phyloP scores from a whole-genome alignment of 139 green algal genomes.

The Ettlia oleoabundans region DNA sequence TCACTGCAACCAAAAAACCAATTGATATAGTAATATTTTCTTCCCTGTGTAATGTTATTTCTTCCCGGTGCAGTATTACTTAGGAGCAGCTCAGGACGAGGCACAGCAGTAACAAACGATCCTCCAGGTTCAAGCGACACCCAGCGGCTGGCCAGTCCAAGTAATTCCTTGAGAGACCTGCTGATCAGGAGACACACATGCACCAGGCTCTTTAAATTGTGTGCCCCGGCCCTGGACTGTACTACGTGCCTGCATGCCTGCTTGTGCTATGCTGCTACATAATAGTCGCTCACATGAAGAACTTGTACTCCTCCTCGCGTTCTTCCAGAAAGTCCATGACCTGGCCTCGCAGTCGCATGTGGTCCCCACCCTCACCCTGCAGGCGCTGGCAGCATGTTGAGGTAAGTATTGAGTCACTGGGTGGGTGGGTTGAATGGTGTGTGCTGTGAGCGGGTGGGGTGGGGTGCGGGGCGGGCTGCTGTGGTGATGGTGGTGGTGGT shows the following conservation, averaged over 20 bases:
- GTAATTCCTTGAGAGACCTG: neutral
- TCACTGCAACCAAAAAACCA: slow-evolving; percentile 38
- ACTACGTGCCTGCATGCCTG: neutral
- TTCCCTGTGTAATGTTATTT: no score
- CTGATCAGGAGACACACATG: neutral
- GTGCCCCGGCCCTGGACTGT: no score
- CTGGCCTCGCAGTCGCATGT: neutral
- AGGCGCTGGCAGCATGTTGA: neutral
- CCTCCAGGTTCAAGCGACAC: neutral
- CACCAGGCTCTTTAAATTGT: no score
- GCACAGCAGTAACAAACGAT: neutral
- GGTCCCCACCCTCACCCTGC: slow-evolving; percentile 19
- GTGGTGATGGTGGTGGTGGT: no score
- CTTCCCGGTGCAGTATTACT: neutral
- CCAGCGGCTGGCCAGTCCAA: neutral
- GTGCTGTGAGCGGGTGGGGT: no score
- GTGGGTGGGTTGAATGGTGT: neutral
- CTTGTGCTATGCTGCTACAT: neutral
- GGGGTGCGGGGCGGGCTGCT: no score
- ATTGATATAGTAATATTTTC: no score
- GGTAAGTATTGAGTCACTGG: neutral
- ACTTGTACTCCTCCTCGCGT: slow-evolving; percentile 18
- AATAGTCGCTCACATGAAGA: slow-evolving; percentile 16
- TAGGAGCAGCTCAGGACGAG: neutral
- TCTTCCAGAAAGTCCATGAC: slow-evolving; percentile 9